Conservation (phyloP, 495 filamentous ascomycete genomes). For the Neurospora discreta region DNA sequence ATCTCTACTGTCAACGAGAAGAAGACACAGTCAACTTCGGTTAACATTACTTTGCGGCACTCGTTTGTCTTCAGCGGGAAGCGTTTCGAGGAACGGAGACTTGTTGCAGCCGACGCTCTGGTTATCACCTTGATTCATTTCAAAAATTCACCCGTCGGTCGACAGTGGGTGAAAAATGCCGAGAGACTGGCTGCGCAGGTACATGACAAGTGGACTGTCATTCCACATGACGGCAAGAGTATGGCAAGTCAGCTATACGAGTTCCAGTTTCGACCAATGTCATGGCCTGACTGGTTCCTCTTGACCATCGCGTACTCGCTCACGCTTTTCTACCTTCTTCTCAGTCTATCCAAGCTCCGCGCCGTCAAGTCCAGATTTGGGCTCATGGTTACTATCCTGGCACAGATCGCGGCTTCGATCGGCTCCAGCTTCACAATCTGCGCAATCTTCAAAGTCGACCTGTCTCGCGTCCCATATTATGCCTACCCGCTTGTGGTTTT, state of each 20-base stretch:
- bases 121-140: slow-evolving; percentile 62
- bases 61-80: slow-evolving; percentile 69
- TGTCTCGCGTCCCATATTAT: slow-evolving; percentile 48
- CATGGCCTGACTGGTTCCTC: slow-evolving; percentile 43
- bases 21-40: slow-evolving; percentile 40
- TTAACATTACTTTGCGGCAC: slow-evolving; percentile 59
- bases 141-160: slow-evolving; percentile 44
- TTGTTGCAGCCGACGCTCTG: slow-evolving; percentile 58
- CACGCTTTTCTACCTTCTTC: slow-evolving; percentile 44
- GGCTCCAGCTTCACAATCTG: slow-evolving; percentile 54
- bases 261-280: slow-evolving; percentile 60
- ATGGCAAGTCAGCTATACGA: slow-evolving; percentile 50
- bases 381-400: slow-evolving; percentile 51
- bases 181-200: slow-evolving; percentile 32
- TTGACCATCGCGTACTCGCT: slow-evolving; percentile 50
- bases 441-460: slow-evolving; percentile 48
- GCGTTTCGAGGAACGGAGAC: slow-evolving; percentile 46
- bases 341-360: slow-evolving; percentile 47
- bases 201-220: slow-evolving; percentile 44
- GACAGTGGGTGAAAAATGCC: slow-evolving; percentile 46
- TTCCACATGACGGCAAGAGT: slow-evolving; percentile 43
- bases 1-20: slow-evolving; percentile 52
- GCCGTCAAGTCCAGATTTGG: slow-evolving; percentile 59
- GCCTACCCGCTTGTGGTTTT: slow-evolving; percentile 62
- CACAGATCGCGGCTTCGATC: slow-evolving; percentile 57